Evolutionary conservation across 306 rosid genomes (phyloP).

Genomic region (Vicia sativa): DNA sequence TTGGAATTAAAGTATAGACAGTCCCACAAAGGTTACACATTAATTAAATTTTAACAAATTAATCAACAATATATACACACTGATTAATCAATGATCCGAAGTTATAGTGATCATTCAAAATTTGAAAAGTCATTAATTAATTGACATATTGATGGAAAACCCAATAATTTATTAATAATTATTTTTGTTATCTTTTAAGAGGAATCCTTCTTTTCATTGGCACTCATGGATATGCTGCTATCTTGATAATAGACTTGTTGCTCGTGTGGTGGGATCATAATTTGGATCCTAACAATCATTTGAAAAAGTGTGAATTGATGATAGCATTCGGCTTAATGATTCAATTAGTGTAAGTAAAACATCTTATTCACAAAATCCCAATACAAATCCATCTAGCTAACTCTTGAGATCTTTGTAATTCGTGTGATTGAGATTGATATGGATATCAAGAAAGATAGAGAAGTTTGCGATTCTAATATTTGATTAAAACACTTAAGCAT

Average conservation of each 20-base stretch:
- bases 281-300: constrained; percentile 5
- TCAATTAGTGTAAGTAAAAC: constrained; percentile 46
- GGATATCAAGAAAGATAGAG: constrained; percentile 35
- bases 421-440: constrained; percentile 53
- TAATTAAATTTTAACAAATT: not conserved
- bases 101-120: too few species aligned
- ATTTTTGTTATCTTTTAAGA: not conserved
- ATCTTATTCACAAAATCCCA: constrained; percentile 50
- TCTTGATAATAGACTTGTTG: constrained; percentile 15
- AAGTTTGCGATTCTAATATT: constrained; percentile 37
- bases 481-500: constrained; percentile 44
- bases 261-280: constrained; percentile 55
- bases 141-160: too few species aligned
- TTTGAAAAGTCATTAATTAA: too few species aligned
- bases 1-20: constrained; percentile 37
- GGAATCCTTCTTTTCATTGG: not conserved
- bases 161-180: not conserved
- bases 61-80: not conserved
- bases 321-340: constrained; percentile 17
- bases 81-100: constrained; percentile 2
- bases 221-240: constrained; percentile 8
- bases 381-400: constrained; percentile 31
- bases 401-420: constrained; percentile 16
- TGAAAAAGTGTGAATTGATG: constrained; percentile 42
- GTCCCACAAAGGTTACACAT: constrained; percentile 8